Base-by-base conservation (phyloP, 2,329 filamentous ascomycete species). In the Thielaviopsis euricoi region DNA sequence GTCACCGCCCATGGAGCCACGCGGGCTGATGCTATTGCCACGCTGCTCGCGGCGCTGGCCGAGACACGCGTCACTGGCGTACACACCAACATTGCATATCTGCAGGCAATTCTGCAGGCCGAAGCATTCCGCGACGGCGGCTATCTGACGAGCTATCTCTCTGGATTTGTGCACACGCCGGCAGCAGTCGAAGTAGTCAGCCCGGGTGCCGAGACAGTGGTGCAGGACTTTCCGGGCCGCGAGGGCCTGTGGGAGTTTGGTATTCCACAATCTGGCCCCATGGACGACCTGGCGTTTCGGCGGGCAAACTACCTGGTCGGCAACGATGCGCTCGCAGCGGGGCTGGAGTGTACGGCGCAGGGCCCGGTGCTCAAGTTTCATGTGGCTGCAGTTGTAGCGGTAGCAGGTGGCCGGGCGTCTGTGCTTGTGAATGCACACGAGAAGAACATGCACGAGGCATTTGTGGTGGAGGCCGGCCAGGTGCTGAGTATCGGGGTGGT, bases 1-100 rank as follows among this genome's bases (percentile, higher is more conserved):
- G 71, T 89, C 62, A 88, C 88, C 56, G 81, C 86, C 0, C 75
- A 76, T 55, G 85, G 80, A 0, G 70, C 73, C 0, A 75, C 76
- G 51, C 75, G 86, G 23, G 69, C 76, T 60, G 77, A 80, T 48
- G 83, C 84, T 0, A 73, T 87, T 6, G 74, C 79, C 55, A 86
- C 84, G 60, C 71, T 89, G 19, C 74, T 74, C 0, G 69, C 74
- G 0, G 83, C 83, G 0, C 69, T 88, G 4, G 79, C 80, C 63
- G 70, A 79, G 5, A 69, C 66, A 0, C 58, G 59, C 0, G 64
- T 71, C 1, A 62, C 65, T 1, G 69, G 69, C 1, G 63, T 71
- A 0, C 64, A 67, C 58, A 70, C 68, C 4, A 71, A 71, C 22
- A 57, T 71, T 1, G 65, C 67, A 3, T 72, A 71, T 49, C 61